Percentiles rank a stretch among this genome's conserved stretches.
Conservation (phyloP, 345 rosid species). For the Bretschneidera sinensis region DNA sequence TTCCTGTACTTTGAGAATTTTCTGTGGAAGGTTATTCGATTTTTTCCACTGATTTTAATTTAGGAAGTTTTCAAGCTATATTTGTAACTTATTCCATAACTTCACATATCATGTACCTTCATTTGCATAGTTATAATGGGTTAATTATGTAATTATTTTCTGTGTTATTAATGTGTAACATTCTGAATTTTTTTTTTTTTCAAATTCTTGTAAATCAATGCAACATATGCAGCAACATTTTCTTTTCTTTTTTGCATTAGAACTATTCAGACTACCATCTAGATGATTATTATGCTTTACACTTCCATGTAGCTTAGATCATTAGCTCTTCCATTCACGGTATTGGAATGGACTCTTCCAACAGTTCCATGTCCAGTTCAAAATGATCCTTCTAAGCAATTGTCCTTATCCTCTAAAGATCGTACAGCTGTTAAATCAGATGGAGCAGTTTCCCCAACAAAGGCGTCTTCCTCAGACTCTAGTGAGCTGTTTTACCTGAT, state of each 20-base stretch:
- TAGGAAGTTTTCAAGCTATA: background rate
- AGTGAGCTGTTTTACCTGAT: slow-evolving; percentile 44
- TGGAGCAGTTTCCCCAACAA: slow-evolving; percentile 41
- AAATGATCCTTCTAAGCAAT: slow-evolving; percentile 50
- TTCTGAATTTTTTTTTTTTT: background rate
- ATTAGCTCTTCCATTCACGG: slow-evolving; percentile 99
- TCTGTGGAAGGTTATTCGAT: no score
- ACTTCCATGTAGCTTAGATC: slow-evolving; percentile 94
- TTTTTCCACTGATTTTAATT: background rate
- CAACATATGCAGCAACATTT: no score
- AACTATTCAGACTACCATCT: slow-evolving; percentile 13
- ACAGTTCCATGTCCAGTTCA: slow-evolving; percentile 79
- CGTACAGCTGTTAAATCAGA: slow-evolving; percentile 34
- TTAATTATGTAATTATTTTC: background rate
- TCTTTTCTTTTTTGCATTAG: no score
- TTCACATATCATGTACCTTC: background rate
- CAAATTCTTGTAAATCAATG: background rate
- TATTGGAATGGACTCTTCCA: slow-evolving; percentile 99
- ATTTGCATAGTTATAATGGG: background rate
- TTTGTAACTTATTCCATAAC: no score
- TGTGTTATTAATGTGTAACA: background rate
- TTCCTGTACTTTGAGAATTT: no score
- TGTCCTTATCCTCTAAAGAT: slow-evolving; percentile 32
- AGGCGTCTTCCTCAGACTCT: slow-evolving; percentile 54
- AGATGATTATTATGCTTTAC: slow-evolving; percentile 42